Evolutionary conservation across 768 basidiomycete species (phyloP).

Genomic region (Asterophora lycoperdoides): DNA sequence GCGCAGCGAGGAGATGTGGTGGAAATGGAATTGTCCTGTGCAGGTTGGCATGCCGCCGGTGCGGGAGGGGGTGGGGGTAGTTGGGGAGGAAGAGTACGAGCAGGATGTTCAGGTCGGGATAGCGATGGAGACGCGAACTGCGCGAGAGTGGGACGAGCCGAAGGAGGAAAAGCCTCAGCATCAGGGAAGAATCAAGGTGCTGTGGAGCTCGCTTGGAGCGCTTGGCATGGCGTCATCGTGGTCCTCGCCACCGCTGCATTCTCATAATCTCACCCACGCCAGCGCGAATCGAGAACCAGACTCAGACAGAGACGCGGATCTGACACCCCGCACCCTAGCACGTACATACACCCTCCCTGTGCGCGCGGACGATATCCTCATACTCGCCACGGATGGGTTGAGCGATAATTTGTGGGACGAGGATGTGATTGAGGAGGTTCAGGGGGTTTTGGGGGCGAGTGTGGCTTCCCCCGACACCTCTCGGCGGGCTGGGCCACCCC

Average conservation of each 20-base stretch:
- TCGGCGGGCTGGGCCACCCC: no score
- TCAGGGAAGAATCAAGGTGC: no score
- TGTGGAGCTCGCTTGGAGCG: no score
- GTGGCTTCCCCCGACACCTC: slow-evolving; percentile 7
- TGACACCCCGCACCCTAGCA: slow-evolving; percentile 45
- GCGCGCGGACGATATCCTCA: slow-evolving; percentile 67
- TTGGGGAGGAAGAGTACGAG: no score
- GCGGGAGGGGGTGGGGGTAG: no score
- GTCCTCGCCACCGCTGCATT: no score
- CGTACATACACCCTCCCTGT: slow-evolving; percentile 69
- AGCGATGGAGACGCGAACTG: no score
- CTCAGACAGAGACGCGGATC: not conserved
- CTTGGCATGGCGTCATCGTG: no score
- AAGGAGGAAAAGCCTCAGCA: no score
- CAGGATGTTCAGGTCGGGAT: no score
- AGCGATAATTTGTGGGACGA: slow-evolving; percentile 88
- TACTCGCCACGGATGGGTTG: slow-evolving; percentile 78
- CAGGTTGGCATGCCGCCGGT: slow-evolving; percentile 24
- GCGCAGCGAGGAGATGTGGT: slow-evolving; percentile 93
- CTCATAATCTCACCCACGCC: slow-evolving; percentile 14
- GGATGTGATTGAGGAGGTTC: slow-evolving; percentile 79
- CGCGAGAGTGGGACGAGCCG: no score
- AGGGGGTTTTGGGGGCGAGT: slow-evolving; percentile 37
- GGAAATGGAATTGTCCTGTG: slow-evolving; percentile 53
- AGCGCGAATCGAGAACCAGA: no score